A percentile compares a stretch with the other conserved stretches of the same genome.
Evolutionary conservation across 371 early-diverging fungal genomes (phyloP).

Genomic region (Mortierella sp.): DNA sequence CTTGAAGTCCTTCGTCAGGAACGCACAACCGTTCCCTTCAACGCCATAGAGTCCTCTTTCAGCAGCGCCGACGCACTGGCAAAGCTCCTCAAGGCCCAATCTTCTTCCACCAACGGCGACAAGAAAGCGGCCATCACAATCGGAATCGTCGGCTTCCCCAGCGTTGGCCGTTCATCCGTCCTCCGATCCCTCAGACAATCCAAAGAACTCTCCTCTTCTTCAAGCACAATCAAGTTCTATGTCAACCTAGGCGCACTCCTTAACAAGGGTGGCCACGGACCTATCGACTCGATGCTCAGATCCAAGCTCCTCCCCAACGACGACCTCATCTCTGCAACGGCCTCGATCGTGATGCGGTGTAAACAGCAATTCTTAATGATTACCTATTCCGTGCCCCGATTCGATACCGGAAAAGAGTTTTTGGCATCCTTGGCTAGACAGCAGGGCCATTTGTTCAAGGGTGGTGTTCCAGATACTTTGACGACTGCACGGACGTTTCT

Average conservation of each 20-base stretch:
- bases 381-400: slow-evolving; percentile 14
- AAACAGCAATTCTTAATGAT: slow-evolving; percentile 15
- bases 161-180: slow-evolving; percentile 19
- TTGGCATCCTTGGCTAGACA: slow-evolving; percentile 10
- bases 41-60: background rate
- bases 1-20: slow-evolving; percentile 10
- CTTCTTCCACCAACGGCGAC: background rate
- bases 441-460: slow-evolving; percentile 15
- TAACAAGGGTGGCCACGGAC: background rate
- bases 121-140: slow-evolving; percentile 5
- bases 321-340: slow-evolving; percentile 16
- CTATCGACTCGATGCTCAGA: slow-evolving; percentile 14
- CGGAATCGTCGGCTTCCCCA: slow-evolving; percentile 19
- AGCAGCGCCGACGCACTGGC: slow-evolving; percentile 7
- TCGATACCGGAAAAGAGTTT: slow-evolving; percentile 16
- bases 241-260: background rate
- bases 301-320: slow-evolving; percentile 15
- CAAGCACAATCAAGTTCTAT: background rate
- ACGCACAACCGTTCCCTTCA: slow-evolving; percentile 8
- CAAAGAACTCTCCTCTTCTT: background rate
- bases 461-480: slow-evolving; percentile 15
- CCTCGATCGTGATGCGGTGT: slow-evolving; percentile 15
- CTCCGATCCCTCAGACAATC: slow-evolving; percentile 14
- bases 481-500: slow-evolving; percentile 10
- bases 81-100: background rate